Conservation (phyloP, 108 stramenopile genomes). For the Discostella stelligeroides region DNA sequence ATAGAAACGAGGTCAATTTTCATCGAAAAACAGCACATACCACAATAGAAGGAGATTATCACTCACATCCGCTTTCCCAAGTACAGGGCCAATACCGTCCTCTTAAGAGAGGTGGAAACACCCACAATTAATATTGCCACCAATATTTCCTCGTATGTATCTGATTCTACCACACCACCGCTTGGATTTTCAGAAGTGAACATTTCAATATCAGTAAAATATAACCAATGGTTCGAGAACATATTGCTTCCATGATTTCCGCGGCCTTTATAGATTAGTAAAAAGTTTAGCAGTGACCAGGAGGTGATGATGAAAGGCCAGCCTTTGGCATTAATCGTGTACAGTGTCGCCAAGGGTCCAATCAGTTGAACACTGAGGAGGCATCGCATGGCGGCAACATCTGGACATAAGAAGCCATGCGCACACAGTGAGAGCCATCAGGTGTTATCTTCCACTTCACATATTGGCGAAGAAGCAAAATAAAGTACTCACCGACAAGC, state of each 20-base stretch:
- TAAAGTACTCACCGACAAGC: conserved; percentile 38
- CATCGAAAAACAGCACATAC: no score
- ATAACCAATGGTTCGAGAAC: conserved; percentile 61
- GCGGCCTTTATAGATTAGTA: conserved; percentile 60
- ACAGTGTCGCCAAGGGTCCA: conserved; percentile 75
- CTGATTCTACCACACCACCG: conserved; percentile 54
- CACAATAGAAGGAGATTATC: not conserved
- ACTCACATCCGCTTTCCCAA: conserved; percentile 59
- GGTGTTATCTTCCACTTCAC: not conserved
- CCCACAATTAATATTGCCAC: conserved; percentile 67
- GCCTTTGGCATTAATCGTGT: conserved; percentile 72
- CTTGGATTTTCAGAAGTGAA: conserved; percentile 51
- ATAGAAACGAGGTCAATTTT: no score
- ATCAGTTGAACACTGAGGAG: conserved; percentile 45
- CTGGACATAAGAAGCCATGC: not conserved
- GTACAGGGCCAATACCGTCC: conserved; percentile 67
- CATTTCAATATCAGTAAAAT: conserved; percentile 63
- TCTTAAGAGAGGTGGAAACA: conserved; percentile 60
- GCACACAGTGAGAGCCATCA: not conserved
- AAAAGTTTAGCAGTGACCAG: conserved; percentile 68
- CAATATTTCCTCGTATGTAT: conserved; percentile 62
- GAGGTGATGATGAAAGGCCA: conserved; percentile 68
- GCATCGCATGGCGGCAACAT: conserved; percentile 52
- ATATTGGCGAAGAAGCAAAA: not conserved
- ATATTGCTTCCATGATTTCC: conserved; percentile 13